These are phyloP conservation scores for Mycosphaerella sp. DNA, from an alignment of 2,329 filamentous ascomycete species.

Conservation along the genomic window DNA sequence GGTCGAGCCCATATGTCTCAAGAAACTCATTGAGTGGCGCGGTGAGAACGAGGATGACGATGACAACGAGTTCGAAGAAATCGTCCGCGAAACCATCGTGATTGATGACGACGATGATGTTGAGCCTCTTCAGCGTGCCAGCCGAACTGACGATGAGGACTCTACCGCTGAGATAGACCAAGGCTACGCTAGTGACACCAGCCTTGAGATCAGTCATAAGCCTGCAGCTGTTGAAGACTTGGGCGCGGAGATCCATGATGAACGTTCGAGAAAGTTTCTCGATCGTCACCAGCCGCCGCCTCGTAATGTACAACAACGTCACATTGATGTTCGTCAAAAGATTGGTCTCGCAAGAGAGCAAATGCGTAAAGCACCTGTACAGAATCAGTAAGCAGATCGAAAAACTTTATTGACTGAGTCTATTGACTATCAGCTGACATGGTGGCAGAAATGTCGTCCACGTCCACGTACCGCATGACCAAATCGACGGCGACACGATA, in stretches of 20 bases:
- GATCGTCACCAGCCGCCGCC: conserved; percentile 17
- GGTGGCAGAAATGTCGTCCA: conserved; percentile 13
- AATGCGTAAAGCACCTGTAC: conserved; percentile 14
- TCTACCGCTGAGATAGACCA: conserved; percentile 15
- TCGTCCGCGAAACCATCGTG: conserved; percentile 58
- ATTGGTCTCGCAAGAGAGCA: conserved; percentile 19
- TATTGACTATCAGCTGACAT: conserved; percentile 1
- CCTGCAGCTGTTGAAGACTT: conserved; percentile 25
- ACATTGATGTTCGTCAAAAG: conserved; percentile 18
- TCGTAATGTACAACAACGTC: conserved; percentile 13
- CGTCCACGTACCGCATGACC: conserved; percentile 15
- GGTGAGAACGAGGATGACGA: conserved; percentile 50
- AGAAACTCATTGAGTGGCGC: conserved; percentile 56
- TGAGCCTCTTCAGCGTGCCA: conserved; percentile 2
- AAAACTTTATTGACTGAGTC: neutral
- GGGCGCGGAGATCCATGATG: conserved; percentile 27
- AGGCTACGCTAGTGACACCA: conserved; percentile 26
- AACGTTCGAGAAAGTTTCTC: conserved; percentile 19
- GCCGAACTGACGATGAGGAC: conserved; percentile 22
- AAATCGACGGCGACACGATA: conserved; percentile 9
- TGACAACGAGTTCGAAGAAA: conserved; percentile 50
- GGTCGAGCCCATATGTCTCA: conserved; percentile 51
- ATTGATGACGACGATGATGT: conserved; percentile 56
- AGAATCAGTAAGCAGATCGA: conserved; percentile 8
- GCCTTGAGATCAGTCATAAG: conserved; percentile 28